A percentile compares a stretch with the other conserved stretches of the same genome.
Conservation (phyloP, 371 early-diverging fungal genomes). For the Parasitella parasitica region DNA sequence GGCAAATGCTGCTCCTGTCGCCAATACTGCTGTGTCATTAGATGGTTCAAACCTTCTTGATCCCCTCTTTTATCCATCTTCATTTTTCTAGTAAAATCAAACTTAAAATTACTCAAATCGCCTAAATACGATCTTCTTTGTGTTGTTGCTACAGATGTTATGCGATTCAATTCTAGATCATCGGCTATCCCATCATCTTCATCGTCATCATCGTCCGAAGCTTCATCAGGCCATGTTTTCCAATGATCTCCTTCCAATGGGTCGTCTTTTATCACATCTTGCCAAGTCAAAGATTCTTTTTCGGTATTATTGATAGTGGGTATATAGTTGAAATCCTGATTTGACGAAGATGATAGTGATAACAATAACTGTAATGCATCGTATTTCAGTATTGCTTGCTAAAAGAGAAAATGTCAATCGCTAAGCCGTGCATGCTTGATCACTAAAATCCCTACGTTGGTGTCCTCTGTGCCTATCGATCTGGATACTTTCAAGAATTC, state of each 20-base stretch:
- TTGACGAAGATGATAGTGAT: conserved; percentile 15
- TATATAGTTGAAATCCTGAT: conserved; percentile 1
- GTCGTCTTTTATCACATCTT: conserved; percentile 24
- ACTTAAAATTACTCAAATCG: not conserved
- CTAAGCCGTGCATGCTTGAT: not conserved
- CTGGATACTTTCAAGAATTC: not conserved
- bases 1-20: not conserved
- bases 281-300: conserved; percentile 20
- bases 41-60: conserved; percentile 8
- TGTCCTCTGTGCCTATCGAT: not conserved
- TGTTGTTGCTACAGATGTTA: not conserved
- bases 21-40: conserved; percentile 25
- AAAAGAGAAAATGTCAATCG: not conserved
- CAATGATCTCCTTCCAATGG: conserved; percentile 42
- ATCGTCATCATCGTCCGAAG: conserved; percentile 10
- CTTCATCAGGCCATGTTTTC: conserved; percentile 20
- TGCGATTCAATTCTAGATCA: conserved; percentile 15
- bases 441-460: not conserved
- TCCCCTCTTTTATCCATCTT: conserved; percentile 19
- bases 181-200: not conserved
- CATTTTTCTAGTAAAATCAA: conserved; percentile 2
- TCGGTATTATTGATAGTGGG: not conserved
- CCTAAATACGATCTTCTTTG: not conserved
- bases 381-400: conserved; percentile 25
- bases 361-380: conserved; percentile 18